Percentiles rank a stretch among this genome's conserved stretches.
Evolutionary conservation across 345 rosid species (phyloP).

Genomic region (Lepidium africanum): DNA sequence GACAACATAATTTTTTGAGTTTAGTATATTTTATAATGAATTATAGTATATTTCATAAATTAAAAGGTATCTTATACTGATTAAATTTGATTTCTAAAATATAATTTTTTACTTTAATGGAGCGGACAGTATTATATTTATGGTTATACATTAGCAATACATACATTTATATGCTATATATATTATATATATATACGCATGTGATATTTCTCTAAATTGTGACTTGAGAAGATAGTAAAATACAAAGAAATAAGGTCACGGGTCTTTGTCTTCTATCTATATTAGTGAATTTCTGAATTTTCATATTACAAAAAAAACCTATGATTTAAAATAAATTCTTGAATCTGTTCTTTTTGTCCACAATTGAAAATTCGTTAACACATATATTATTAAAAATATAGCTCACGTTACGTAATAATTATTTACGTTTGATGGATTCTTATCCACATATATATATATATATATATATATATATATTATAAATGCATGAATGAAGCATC

Average conservation of each 20-base stretch:
- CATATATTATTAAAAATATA: neutral
- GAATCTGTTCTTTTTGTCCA: neutral
- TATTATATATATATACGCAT: neutral
- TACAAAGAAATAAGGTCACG: slow-evolving; percentile 22
- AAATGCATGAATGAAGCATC: neutral
- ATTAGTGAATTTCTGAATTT: slow-evolving; percentile 5
- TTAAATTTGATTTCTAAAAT: neutral
- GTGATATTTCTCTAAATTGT: slow-evolving; percentile 9
- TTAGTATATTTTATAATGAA: neutral
- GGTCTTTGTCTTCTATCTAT: slow-evolving; percentile 16
- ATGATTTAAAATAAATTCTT: neutral
- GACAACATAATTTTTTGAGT: neutral
- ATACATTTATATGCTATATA: neutral
- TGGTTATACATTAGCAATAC: neutral
- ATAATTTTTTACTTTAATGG: neutral
- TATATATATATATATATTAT: neutral
- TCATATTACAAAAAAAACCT: neutral
- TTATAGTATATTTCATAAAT: neutral
- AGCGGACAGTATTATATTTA: neutral
- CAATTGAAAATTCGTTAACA: neutral
- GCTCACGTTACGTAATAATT: neutral
- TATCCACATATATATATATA: too few species aligned
- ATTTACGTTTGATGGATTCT: neutral
- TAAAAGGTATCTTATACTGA: neutral
- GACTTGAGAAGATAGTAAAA: slow-evolving; percentile 12